phyloP scores from a whole-genome alignment of 139 green algal genomes.

The Chlorella sp. region DNA sequence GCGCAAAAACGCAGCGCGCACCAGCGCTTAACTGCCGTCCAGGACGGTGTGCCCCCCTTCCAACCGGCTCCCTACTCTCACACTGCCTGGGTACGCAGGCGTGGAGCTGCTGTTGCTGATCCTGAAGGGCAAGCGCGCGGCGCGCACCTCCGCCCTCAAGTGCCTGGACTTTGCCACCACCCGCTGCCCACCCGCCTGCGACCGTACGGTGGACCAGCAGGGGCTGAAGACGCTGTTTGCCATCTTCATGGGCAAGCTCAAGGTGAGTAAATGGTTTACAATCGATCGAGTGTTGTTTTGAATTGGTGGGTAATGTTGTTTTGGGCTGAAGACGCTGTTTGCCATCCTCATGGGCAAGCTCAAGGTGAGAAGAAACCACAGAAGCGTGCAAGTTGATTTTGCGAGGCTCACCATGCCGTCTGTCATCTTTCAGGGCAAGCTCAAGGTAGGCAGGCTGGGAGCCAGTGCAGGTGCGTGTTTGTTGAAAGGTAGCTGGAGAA shows the following conservation, averaged over 20 bases:
- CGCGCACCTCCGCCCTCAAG: constrained; percentile 78
- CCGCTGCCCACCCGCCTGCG: constrained; percentile 65
- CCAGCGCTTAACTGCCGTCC: neutral
- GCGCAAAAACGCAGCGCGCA: neutral
- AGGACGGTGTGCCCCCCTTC: neutral
- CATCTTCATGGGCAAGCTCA: constrained; percentile 95
- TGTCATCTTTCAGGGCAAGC: too few species aligned
- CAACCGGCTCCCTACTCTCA: neutral
- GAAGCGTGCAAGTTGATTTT: too few species aligned
- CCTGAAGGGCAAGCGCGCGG: constrained; percentile 76
- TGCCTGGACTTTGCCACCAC: constrained; percentile 91
- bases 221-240: constrained; percentile 90
- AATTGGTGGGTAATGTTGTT: neutral
- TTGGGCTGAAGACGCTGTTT: neutral
- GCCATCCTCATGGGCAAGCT: neutral
- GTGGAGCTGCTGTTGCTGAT: constrained; percentile 97
- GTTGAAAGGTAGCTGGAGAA: too few species aligned
- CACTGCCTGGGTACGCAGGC: constrained; percentile 44
- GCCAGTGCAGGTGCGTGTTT: too few species aligned
- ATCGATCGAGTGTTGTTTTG: neutral
- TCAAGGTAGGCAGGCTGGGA: too few species aligned
- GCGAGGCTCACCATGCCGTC: too few species aligned
- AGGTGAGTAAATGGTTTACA: constrained; percentile 36
- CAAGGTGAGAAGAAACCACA: too few species aligned
- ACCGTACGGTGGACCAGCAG: constrained; percentile 70